Evolutionary conservation across 768 basidiomycete species (phyloP).

Genomic region (Bullera alba): DNA sequence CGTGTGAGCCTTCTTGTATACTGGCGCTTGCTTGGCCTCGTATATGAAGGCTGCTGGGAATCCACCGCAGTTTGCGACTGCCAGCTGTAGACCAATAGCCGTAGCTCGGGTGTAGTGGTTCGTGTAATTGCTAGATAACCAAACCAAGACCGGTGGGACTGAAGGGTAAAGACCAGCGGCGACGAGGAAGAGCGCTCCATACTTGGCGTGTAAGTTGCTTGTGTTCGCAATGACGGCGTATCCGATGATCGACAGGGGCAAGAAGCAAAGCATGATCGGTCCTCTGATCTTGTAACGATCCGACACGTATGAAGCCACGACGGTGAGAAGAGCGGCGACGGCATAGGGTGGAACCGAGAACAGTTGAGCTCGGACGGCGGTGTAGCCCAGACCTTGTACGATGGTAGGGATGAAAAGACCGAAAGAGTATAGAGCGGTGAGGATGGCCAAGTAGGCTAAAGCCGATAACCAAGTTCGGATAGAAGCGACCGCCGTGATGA

Average conservation of each 20-base stretch:
- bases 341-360: constrained; percentile 32
- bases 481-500: constrained; percentile 14
- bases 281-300: constrained; percentile 27
- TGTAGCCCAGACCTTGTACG: constrained; percentile 27
- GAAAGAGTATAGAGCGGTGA: constrained; percentile 29
- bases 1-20: constrained; percentile 21
- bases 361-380: constrained; percentile 25
- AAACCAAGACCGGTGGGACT: constrained; percentile 31
- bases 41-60: constrained; percentile 31
- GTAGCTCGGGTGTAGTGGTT: constrained; percentile 23
- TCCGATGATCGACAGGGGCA: constrained; percentile 29
- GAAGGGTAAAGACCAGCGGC: constrained; percentile 27
- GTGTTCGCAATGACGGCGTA: constrained; percentile 25
- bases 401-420: constrained; percentile 32
- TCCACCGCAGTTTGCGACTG: constrained; percentile 31
- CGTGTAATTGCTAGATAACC: constrained; percentile 27
- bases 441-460: constrained; percentile 24
- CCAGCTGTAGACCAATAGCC: constrained; percentile 29
- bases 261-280: constrained; percentile 31
- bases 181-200: constrained; percentile 32
- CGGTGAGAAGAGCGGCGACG: constrained; percentile 24
- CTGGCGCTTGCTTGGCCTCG: constrained; percentile 13
- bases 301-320: constrained; percentile 22
- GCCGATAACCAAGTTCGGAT: constrained; percentile 29
- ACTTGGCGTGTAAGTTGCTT: constrained; percentile 13